Conservation (phyloP, 192 early-diverging fungal genomes). For the Coemansia sp. region DNA sequence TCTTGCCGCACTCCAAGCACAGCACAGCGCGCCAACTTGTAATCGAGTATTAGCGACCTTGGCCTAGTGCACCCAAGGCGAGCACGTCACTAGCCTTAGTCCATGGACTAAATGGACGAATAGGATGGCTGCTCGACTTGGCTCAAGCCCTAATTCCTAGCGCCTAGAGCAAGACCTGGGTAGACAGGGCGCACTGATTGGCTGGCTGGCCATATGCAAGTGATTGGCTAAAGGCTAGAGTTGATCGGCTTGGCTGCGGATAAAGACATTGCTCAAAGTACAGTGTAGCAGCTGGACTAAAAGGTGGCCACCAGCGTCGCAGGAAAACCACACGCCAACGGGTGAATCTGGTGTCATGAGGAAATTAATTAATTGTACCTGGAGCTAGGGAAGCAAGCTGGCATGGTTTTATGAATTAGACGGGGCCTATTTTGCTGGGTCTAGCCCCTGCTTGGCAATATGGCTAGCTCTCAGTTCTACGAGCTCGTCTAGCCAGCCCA, state of each 20-base stretch:
- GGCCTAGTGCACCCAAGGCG: neutral
- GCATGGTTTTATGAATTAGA: slow-evolving; percentile 4
- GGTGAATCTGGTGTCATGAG: neutral
- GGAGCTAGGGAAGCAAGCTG: neutral
- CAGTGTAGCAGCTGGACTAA: neutral
- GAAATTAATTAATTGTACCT: neutral
- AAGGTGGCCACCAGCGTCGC: neutral
- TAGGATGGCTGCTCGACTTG: neutral
- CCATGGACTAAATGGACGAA: neutral
- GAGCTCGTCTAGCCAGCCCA: slow-evolving; percentile 69
- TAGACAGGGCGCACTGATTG: slow-evolving; percentile 3
- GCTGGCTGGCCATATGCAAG: slow-evolving; percentile 1
- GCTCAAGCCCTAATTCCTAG: neutral
- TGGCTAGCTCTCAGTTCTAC: slow-evolving; percentile 15
- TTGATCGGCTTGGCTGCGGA: slow-evolving; percentile 5
- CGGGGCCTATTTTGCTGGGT: neutral
- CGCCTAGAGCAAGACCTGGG: neutral
- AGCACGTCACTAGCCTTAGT: neutral
- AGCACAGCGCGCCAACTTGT: neutral
- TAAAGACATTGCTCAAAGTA: neutral
- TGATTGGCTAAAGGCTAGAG: slow-evolving; percentile 15
- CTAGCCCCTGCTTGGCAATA: slow-evolving; percentile 7
- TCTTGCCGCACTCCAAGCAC: neutral
- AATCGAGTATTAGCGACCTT: neutral
- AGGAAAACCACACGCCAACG: neutral